Evolutionary conservation across 2,329 filamentous ascomycete species (phyloP), one percentile per base, ranked within the genome.

Genomic region (Tolypocladium inflatum): DNA sequence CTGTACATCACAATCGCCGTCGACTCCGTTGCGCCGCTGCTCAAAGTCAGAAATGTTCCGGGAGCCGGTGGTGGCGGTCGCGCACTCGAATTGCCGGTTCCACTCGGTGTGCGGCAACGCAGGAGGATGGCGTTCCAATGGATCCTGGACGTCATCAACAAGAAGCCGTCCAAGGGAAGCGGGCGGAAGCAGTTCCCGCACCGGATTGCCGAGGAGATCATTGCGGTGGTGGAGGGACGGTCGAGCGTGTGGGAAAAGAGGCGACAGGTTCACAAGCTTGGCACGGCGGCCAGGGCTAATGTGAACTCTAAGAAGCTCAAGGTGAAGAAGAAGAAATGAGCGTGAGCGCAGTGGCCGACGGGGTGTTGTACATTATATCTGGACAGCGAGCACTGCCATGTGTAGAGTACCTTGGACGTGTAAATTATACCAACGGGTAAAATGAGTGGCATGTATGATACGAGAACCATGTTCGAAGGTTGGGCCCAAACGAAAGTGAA

Each of bases 1-100:
- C 82, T 90, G 57, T 99, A 97, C 76, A 86, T 99, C 54, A 90
- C 88, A 15, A 81, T 95, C 38, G 91, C 92, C 38, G 86, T 99
- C 67, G 94, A 99, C 79, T 95, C 90, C 11, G 88, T 99, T 30
- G 90, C 92, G 1, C 94, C 94, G 11, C 81, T 99, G 19, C 78
- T 99, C 68, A 87, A 88, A 64, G 86, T 99, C 68, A 84, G 86
- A 57, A 82, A 82, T 61, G 82, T 91, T 66, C 85, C 85, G 67
- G 91, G 91, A 64, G 83, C 89, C 41, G 90, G 88, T 1, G 93
- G 93, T 74, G 94, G 94, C 77, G 94, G 94, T 73, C 82, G 84
- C 41, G 83, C 90, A 15, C 81, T 97, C 59, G 90, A 93, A 58
- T 81, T 97, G 41, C 94, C 94, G 0, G 79, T 87, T 26, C 93